phyloP scores from a whole-genome alignment of 495 filamentous ascomycete species.

The Paragyromitra xinjiangensis region DNA sequence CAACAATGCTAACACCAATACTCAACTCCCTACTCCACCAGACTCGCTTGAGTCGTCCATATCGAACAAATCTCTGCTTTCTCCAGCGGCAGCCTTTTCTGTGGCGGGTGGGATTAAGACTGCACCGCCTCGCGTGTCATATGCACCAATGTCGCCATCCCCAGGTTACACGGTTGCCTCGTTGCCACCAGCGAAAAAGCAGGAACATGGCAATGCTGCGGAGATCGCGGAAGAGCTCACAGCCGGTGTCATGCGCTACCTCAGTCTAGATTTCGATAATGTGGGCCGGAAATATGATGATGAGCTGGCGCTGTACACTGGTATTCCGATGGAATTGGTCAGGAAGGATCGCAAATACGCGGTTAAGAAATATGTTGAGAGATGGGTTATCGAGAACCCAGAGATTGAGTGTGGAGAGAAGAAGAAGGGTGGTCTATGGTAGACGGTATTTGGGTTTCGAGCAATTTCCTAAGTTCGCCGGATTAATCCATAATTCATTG shows the following conservation, averaged over 20 bases:
- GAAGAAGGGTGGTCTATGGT: constrained; percentile 57
- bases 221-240: constrained; percentile 56
- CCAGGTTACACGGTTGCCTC: constrained; percentile 58
- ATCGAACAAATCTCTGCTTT: constrained; percentile 41
- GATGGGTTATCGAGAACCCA: constrained; percentile 56
- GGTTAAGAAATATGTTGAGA: constrained; percentile 54
- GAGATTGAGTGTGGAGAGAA: constrained; percentile 54
- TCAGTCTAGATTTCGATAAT: constrained; percentile 54
- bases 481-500: constrained; percentile 44
- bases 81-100: constrained; percentile 24
- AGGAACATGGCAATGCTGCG: constrained; percentile 38
- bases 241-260: constrained; percentile 53
- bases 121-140: constrained; percentile 45
- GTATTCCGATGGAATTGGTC: constrained; percentile 40
- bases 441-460: constrained; percentile 15
- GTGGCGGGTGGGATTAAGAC: constrained; percentile 15
- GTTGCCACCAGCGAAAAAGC: constrained; percentile 52
- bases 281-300: constrained; percentile 54
- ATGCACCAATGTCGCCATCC: constrained; percentile 52
- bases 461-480: constrained; percentile 32
- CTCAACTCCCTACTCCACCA: constrained; percentile 53
- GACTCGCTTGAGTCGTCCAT: constrained; percentile 41
- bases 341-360: constrained; percentile 49
- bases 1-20: constrained; percentile 30
- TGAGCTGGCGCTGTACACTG: constrained; percentile 53